Percentiles rank a stretch among this genome's conserved stretches.
Conservation (phyloP, 495 filamentous ascomycete genomes). For the Neurospora sublineolata region DNA sequence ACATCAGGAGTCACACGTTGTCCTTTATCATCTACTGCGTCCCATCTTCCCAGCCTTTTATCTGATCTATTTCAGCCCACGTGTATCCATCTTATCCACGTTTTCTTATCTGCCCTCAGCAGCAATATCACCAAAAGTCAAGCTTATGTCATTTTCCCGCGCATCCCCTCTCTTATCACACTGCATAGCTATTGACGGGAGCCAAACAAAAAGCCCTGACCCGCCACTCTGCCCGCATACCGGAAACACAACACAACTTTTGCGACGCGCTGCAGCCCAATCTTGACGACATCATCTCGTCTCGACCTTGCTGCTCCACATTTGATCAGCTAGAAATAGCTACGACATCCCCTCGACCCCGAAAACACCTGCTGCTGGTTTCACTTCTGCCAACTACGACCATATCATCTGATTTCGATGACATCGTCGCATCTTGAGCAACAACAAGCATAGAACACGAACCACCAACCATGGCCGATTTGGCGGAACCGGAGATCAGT, state of each 20-base stretch:
- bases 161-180: background rate
- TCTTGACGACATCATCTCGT: background rate
- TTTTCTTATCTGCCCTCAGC: background rate
- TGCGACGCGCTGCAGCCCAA: background rate
- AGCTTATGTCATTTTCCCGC: background rate
- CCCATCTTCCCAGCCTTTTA: background rate
- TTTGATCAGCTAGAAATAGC: background rate
- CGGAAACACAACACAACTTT: background rate
- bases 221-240: background rate
- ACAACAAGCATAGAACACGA: slow-evolving; percentile 24
- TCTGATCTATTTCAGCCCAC: background rate
- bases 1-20: background rate
- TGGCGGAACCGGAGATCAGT: slow-evolving; percentile 36
- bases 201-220: background rate
- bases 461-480: slow-evolving; percentile 27
- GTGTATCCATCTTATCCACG: background rate
- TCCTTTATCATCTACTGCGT: background rate
- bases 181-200: background rate
- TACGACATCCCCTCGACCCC: background rate
- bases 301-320: background rate
- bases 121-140: background rate
- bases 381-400: background rate
- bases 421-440: slow-evolving; percentile 25
- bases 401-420: background rate
- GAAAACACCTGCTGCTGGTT: background rate